phyloP scores from a whole-genome alignment of 163 green algal species.

The Volvox carteri region DNA sequence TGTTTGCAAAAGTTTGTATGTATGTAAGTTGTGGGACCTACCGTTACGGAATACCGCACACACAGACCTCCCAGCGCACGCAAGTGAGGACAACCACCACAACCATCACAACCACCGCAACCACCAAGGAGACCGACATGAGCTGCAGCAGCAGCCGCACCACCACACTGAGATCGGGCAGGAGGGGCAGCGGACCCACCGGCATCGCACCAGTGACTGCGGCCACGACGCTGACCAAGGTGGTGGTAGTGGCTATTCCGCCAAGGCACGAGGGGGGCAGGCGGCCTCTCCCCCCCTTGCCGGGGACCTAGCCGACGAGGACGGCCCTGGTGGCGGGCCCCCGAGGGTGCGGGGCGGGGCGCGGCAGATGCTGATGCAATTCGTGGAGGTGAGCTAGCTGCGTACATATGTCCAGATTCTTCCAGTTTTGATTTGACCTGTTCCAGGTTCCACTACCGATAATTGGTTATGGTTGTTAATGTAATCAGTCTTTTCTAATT shows the following conservation, averaged over 20 bases:
- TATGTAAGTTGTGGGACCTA: no score
- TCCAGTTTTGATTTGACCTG: no score
- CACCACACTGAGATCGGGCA: no score
- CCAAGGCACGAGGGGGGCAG: not conserved
- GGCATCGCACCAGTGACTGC: not conserved
- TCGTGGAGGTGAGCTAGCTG: slow-evolving; percentile 38
- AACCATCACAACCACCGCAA: not conserved
- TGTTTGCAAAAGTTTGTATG: no score
- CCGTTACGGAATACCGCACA: no score
- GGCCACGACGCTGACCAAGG: not conserved
- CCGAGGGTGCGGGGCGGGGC: not conserved
- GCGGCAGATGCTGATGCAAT: slow-evolving; percentile 29
- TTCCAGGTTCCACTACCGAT: no score
- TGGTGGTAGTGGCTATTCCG: not conserved
- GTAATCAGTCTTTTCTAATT: no score
- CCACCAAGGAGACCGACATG: not conserved
- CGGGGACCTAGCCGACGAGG: not conserved
- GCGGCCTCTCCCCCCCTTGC: no score
- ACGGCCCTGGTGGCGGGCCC: not conserved
- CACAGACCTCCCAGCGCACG: slow-evolving; percentile 8
- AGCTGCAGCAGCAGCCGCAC: not conserved
- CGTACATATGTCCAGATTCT: no score
- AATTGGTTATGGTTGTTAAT: no score
- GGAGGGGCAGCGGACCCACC: no score
- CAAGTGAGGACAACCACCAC: not conserved